Evolutionary conservation across 345 rosid genomes (phyloP).

Genomic region (Bruguiera gymnorhiza): DNA sequence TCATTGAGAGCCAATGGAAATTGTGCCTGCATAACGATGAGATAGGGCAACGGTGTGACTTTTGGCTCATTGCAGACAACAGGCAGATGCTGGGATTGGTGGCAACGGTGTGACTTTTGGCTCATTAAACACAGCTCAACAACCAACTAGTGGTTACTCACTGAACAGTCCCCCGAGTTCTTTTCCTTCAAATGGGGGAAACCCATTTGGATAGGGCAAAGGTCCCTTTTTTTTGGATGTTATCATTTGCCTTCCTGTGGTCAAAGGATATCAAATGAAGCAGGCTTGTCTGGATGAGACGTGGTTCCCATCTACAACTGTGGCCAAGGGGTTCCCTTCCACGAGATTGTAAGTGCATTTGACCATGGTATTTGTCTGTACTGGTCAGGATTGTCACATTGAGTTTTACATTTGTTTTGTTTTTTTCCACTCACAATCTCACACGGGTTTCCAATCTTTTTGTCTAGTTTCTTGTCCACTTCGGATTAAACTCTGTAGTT

Average conservation of each 20-base stretch:
- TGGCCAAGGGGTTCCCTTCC: background rate
- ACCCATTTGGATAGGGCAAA: slow-evolving; percentile 50
- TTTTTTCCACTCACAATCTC: too few species aligned
- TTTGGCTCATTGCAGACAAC: slow-evolving; percentile 35
- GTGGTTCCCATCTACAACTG: background rate
- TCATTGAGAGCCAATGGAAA: too few species aligned
- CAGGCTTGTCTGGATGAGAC: background rate
- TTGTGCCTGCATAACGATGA: background rate
- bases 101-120: slow-evolving; percentile 22
- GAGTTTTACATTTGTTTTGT: too few species aligned
- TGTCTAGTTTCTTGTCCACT: background rate
- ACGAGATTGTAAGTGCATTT: background rate
- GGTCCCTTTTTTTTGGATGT: background rate
- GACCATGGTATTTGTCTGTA: background rate
- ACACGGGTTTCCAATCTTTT: too few species aligned
- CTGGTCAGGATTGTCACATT: too few species aligned
- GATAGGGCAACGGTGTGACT: slow-evolving; percentile 13
- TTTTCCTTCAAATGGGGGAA: slow-evolving; percentile 41
- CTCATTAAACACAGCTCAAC: slow-evolving; percentile 22
- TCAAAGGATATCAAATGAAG: background rate
- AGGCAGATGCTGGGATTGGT: slow-evolving; percentile 31
- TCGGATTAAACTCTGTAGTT: too few species aligned
- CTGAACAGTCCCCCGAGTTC: slow-evolving; percentile 29
- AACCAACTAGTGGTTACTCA: slow-evolving; percentile 32
- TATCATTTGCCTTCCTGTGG: background rate